phyloP scores from a whole-genome alignment of 192 early-diverging fungal genomes.

The Coemansia sp. region DNA sequence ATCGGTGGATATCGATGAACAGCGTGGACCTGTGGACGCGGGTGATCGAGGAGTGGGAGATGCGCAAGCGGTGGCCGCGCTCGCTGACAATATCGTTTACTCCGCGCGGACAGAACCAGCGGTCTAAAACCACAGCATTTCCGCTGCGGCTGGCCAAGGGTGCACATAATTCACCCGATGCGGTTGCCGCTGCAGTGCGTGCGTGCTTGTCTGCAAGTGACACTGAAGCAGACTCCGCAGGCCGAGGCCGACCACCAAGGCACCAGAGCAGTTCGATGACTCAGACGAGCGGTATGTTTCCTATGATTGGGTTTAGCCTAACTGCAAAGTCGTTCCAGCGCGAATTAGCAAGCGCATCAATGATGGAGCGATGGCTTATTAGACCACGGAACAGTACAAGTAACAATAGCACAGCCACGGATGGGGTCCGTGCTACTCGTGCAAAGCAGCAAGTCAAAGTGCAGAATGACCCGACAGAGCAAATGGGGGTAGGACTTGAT shows the following conservation, averaged over 20 bases:
- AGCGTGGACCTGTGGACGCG: constrained; percentile 50
- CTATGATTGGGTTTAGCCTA: constrained; percentile 28
- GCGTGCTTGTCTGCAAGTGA: constrained; percentile 15
- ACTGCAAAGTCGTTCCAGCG: constrained; percentile 41
- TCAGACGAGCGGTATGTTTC: constrained; percentile 17
- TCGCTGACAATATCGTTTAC: constrained; percentile 34
- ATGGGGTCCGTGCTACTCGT: neutral
- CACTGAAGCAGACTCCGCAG: constrained; percentile 6
- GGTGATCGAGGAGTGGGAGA: constrained; percentile 47
- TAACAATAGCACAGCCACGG: too few species aligned
- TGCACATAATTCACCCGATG: constrained; percentile 24
- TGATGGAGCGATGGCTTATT: constrained; percentile 47
- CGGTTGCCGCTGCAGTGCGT: constrained; percentile 20
- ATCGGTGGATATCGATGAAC: constrained; percentile 49
- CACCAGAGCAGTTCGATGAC: too few species aligned
- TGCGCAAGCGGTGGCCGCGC: constrained; percentile 41
- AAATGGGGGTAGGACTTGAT: neutral
- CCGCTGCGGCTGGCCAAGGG: constrained; percentile 23
- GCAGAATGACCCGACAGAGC: neutral
- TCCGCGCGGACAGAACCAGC: constrained; percentile 1
- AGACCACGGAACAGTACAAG: neutral
- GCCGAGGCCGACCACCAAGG: neutral
- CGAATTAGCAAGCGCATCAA: constrained; percentile 30
- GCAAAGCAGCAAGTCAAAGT: constrained; percentile 5
- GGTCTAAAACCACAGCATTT: constrained; percentile 34